Conservation (phyloP, 1,284 basidiomycete species). For the Moesziomyces sp. region DNA sequence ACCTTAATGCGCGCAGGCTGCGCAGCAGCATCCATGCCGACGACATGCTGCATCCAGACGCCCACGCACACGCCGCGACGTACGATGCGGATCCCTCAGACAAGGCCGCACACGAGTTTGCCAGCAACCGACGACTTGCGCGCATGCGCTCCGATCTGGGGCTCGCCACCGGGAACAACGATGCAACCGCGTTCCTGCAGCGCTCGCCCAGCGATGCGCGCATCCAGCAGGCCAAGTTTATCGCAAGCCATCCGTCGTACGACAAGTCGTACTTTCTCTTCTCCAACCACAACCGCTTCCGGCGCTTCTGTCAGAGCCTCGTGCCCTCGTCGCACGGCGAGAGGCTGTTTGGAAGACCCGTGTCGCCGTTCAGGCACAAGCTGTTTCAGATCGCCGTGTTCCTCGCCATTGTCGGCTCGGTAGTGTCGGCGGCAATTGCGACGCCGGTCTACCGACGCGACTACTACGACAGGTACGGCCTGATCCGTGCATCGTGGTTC, state of each 20-base stretch:
- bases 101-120: conserved; percentile 67
- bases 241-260: conserved; percentile 86
- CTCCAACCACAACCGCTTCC: conserved; percentile 80
- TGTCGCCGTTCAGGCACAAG: conserved; percentile 73
- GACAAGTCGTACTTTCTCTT: conserved; percentile 92
- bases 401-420: conserved; percentile 81
- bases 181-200: conserved; percentile 44
- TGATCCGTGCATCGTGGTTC: conserved; percentile 83
- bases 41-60: conserved; percentile 27
- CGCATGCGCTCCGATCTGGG: conserved; percentile 65
- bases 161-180: conserved; percentile 29
- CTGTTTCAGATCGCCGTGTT: conserved; percentile 82
- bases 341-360: conserved; percentile 73
- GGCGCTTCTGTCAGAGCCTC: conserved; percentile 83
- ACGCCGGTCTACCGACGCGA: conserved; percentile 85
- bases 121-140: conserved; percentile 76
- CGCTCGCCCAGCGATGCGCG: conserved; percentile 75
- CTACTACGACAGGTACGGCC: conserved; percentile 76
- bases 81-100: conserved; percentile 48
- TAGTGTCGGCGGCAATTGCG: conserved; percentile 85
- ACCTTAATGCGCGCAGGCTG: conserved; percentile 50
- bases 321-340: conserved; percentile 84
- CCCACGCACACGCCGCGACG: background rate
- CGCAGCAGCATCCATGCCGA: conserved; percentile 55
- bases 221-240: conserved; percentile 87